Base-by-base conservation (phyloP, 2,329 filamentous ascomycete species). In the Fusarium camptoceras region DNA sequence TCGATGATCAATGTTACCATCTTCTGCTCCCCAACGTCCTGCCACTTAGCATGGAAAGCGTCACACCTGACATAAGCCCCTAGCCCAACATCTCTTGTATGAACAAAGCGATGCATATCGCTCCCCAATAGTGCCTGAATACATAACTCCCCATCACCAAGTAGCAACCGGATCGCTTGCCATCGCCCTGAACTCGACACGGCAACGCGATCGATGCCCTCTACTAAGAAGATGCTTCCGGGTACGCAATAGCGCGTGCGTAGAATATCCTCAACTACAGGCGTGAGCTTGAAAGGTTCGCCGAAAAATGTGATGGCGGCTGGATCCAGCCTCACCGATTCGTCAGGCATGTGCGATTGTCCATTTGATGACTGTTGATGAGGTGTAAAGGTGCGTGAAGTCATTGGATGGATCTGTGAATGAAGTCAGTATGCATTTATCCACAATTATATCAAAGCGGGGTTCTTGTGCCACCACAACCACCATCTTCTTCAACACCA, bases 141-240 rank as follows among this genome's bases (percentile, higher is more conserved):
- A 67, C 84, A 87, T 6, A 87, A 74, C 70, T 84, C 79, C 2
- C 86, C 85, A 66, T 88, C 86, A 39, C 86, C 83, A 0, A 88
- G 80, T 1, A 88, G 56, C 14, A 88, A 68, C 4, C 85, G 80
- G 1, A 87, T 72, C 3, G 80, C 78, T 31, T 84, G 83, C 80
- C 83, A 83, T 74, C 79, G 73, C 18, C 71, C 77, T 4, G 74
- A 77, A 8, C 66, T 56, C 1, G 82, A 78, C 0, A 83, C 76
- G 2, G 81, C 73, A 1, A 80, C 64, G 18, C 70, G 55, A 15
- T 84, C 79, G n/a, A 86, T 61, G 47, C 77, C 79, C 61, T 86
- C 84, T 39, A 88, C 83, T 0, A 87, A 79, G 37, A 88, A 84
- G 51, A 87, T 69, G 3, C 85, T 84, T 5, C 81, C 81, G 0